A percentile compares a stretch with the other conserved stretches of the same genome.
phyloP scores from a whole-genome alignment of 768 basidiomycete genomes.

The Pisolithus tinctorius region DNA sequence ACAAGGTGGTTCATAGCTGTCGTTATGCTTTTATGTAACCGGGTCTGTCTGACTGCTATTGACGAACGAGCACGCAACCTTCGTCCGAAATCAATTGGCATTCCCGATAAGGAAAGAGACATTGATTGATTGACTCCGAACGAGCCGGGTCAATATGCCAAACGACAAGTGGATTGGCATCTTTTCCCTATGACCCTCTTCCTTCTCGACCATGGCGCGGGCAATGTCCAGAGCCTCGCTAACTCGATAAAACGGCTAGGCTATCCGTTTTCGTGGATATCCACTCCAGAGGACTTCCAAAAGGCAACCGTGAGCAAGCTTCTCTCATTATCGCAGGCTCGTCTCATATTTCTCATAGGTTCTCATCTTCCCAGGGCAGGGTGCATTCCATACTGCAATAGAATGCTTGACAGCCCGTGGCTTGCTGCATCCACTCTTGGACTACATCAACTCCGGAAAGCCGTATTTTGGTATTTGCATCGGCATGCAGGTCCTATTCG shows the following conservation, averaged over 20 bases:
- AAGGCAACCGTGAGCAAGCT: constrained; percentile 73
- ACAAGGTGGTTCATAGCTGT: constrained; percentile 7
- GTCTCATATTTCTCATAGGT: constrained; percentile 42
- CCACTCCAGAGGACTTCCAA: constrained; percentile 70
- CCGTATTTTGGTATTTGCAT: constrained; percentile 99
- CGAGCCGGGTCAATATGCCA: not conserved
- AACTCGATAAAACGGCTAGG: constrained; percentile 85
- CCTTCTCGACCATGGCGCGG: constrained; percentile 95
- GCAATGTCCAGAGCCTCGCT: constrained; percentile 89
- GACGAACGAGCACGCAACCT: not conserved
- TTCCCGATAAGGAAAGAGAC: constrained; percentile 4
- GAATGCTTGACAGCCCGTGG: constrained; percentile 65
- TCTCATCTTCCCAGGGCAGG: constrained; percentile 96
- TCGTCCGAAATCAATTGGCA: constrained; percentile 2
- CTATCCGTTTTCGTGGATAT: constrained; percentile 85
- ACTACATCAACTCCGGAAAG: constrained; percentile 79
- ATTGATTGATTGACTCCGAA: not conserved
- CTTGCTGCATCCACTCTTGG: constrained; percentile 69
- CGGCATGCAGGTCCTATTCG: constrained; percentile 95
- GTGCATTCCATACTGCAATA: constrained; percentile 86
- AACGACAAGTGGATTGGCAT: not conserved
- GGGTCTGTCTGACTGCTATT: not conserved
- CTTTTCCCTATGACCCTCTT: constrained; percentile 50
- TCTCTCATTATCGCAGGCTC: not conserved
- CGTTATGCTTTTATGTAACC: constrained; percentile 3